A percentile compares a stretch with the other conserved stretches of the same genome.
Evolutionary conservation across 805 yeast genomes (phyloP).

Genomic region (Metschnikowia picachoensis): DNA sequence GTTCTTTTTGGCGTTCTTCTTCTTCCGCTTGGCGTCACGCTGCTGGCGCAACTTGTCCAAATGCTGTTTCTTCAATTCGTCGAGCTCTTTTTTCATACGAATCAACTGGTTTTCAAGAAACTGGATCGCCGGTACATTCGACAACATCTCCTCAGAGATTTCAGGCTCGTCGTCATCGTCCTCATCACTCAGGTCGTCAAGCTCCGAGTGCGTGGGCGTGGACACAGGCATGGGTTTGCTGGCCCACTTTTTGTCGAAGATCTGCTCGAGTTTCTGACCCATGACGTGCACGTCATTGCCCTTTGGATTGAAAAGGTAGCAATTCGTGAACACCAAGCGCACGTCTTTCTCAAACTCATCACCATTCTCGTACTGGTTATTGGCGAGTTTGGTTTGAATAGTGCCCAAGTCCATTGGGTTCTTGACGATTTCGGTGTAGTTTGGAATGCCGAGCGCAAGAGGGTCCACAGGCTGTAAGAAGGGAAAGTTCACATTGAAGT

Average conservation of each 20-base stretch:
- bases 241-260: conserved; percentile 84
- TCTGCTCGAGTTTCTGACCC: conserved; percentile 88
- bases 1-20: conserved; percentile 34
- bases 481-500: conserved; percentile 82
- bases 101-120: conserved; percentile 82
- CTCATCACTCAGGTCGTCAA: conserved; percentile 36
- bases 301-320: conserved; percentile 91
- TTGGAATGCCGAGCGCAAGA: conserved; percentile 87
- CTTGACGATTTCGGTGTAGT: conserved; percentile 80
- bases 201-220: conserved; percentile 54
- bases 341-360: conserved; percentile 85
- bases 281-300: conserved; percentile 94
- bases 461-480: conserved; percentile 94
- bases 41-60: conserved; percentile 63
- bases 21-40: conserved; percentile 49
- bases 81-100: conserved; percentile 82
- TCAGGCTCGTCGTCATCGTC: conserved; percentile 58
- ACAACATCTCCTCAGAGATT: conserved; percentile 46
- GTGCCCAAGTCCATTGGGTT: conserved; percentile 95
- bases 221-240: conserved; percentile 65
- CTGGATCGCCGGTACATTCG: conserved; percentile 86
- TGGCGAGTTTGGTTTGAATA: conserved; percentile 70
- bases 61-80: conserved; percentile 75
- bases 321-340: conserved; percentile 78
- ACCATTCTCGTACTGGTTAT: conserved; percentile 84